Evolutionary conservation across 805 yeast genomes (phyloP).

Genomic region (Kodamaea leandrae): DNA sequence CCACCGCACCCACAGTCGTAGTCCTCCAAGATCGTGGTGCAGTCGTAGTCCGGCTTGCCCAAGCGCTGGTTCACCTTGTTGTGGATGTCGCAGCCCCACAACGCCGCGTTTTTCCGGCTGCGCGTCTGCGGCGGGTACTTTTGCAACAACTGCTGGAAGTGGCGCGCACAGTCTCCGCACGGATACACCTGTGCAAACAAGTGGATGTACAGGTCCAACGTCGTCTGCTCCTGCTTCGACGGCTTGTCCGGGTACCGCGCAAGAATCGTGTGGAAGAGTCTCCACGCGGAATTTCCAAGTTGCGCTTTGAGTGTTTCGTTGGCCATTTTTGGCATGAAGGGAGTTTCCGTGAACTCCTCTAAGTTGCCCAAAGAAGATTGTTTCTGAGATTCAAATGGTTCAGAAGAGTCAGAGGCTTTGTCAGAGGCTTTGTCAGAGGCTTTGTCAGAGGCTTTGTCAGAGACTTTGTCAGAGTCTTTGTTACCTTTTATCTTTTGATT

Average conservation of each 20-base stretch:
- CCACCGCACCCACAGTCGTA: conserved; percentile 95
- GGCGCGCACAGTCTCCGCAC: conserved; percentile 95
- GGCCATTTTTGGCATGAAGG: conserved; percentile 94
- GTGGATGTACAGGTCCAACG: conserved; percentile 61
- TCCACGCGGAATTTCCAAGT: conserved; percentile 91
- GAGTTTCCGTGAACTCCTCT: conserved; percentile 13
- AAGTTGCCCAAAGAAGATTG: background rate
- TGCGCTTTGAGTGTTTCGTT: conserved; percentile 80
- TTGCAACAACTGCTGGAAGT: conserved; percentile 67
- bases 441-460: background rate
- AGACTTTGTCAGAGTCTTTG: background rate
- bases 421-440: background rate
- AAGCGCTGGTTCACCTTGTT: conserved; percentile 78
- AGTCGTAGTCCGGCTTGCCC: conserved; percentile 73
- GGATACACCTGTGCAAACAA: conserved; percentile 92
- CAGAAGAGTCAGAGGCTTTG: background rate
- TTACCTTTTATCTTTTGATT: background rate
- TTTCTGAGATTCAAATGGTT: background rate
- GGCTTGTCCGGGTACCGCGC: conserved; percentile 93
- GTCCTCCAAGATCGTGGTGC: conserved; percentile 79
- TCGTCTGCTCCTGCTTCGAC: conserved; percentile 54
- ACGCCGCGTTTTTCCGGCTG: conserved; percentile 74
- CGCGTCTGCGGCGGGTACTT: conserved; percentile 83
- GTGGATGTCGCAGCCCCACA: conserved; percentile 96
- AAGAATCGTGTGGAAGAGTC: conserved; percentile 79